These are phyloP conservation scores for Calonectria pseudoturangicola DNA, from an alignment of 2,329 filamentous ascomycete genomes.

Conservation along the genomic window DNA sequence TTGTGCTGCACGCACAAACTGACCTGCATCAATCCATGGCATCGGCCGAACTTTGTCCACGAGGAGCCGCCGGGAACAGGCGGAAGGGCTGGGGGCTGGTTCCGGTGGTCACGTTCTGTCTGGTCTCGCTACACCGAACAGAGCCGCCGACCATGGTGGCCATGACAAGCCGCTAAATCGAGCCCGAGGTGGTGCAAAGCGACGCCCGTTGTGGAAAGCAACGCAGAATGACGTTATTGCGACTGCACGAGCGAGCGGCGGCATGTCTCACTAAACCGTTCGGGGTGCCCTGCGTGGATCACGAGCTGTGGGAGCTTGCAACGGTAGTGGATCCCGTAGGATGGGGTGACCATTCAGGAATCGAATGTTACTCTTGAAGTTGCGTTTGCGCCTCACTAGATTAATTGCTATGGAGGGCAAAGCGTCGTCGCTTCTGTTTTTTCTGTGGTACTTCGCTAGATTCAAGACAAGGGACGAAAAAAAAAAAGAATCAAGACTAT, in stretches of 20 bases:
- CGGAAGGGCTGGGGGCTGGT: constrained; percentile 5
- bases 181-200: not conserved
- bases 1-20: constrained; percentile 22
- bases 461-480: not conserved
- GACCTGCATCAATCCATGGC: constrained; percentile 9
- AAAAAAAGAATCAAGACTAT: not conserved
- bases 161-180: constrained; percentile 13
- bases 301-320: constrained; percentile 50
- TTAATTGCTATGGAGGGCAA: constrained; percentile 1
- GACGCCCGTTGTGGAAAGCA: constrained; percentile 8
- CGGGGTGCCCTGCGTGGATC: constrained; percentile 47
- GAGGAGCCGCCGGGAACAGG: not conserved
- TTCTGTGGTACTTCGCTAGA: not conserved
- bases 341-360: constrained; percentile 39
- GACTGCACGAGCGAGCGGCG: constrained; percentile 49
- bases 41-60: constrained; percentile 15
- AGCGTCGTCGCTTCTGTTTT: not conserved
- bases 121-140: constrained; percentile 6
- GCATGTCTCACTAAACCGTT: constrained; percentile 48
- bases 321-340: constrained; percentile 45
- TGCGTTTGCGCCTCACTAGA: constrained; percentile 8
- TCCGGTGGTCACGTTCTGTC: not conserved
- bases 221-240: constrained; percentile 52
- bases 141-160: constrained; percentile 9
- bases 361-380: constrained; percentile 30